These are phyloP conservation scores for Botrytis squamosa DNA, from an alignment of 2,329 filamentous ascomycete genomes.

Conservation along the genomic window DNA sequence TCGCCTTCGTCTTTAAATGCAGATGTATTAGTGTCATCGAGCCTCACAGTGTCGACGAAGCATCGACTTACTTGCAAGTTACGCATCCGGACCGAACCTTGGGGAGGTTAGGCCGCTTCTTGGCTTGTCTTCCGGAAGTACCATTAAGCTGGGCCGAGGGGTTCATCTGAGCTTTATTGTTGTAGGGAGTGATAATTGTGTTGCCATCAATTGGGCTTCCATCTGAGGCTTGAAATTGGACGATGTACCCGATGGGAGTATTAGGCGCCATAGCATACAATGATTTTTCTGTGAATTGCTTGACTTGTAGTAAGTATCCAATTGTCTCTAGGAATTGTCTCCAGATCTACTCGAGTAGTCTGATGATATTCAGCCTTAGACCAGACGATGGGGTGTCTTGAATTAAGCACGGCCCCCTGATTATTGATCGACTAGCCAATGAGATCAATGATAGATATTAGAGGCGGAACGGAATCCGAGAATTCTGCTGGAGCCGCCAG, in stretches of 20 bases:
- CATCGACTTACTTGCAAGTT: conserved; percentile 23
- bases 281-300: not conserved
- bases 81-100: conserved; percentile 20
- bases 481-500: not conserved
- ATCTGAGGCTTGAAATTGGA: conserved; percentile 7
- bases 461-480: not conserved
- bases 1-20: conserved; percentile 11
- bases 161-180: not conserved
- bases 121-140: conserved; percentile 1
- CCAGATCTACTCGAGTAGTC: not conserved
- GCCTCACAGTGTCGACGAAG: not conserved
- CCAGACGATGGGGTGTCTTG: not conserved
- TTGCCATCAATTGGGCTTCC: not conserved
- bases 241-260: conserved; percentile 8
- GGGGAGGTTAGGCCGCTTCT: conserved; percentile 14
- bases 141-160: not conserved
- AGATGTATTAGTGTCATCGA: conserved; percentile 5
- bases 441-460: not conserved
- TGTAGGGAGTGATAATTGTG: conserved; percentile 1
- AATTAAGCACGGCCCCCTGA: conserved; percentile 5
- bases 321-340: not conserved
- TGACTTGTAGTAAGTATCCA: not conserved
- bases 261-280: not conserved
- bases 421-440: not conserved
- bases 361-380: not conserved